Conservation (phyloP, 1,284 basidiomycete species). For the Tetrapyrgos nigripes region DNA sequence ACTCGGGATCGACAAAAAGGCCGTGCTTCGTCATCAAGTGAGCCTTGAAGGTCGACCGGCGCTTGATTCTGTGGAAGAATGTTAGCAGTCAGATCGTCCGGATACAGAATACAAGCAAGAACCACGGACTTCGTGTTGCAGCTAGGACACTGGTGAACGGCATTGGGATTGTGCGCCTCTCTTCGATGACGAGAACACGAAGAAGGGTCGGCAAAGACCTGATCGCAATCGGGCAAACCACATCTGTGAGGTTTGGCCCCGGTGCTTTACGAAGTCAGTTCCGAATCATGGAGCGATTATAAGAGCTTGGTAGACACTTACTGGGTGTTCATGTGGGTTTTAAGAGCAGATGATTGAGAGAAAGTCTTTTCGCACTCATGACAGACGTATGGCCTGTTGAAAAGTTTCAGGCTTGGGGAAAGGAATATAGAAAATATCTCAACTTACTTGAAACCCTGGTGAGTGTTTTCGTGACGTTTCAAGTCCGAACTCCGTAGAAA, state of each 20-base stretch:
- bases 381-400: conserved; percentile 44
- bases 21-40: conserved; percentile 60
- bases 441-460: conserved; percentile 52
- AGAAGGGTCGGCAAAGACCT: conserved; percentile 67
- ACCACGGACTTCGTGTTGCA: conserved; percentile 54
- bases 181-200: conserved; percentile 65
- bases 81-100: background rate
- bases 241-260: conserved; percentile 58
- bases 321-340: conserved; percentile 68
- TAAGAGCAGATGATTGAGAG: conserved; percentile 58
- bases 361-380: conserved; percentile 55
- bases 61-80: conserved; percentile 57
- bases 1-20: too few relatives aligned
- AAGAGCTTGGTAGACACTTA: conserved; percentile 37
- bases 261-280: conserved; percentile 44
- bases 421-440: background rate
- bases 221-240: conserved; percentile 46
- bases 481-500: conserved; percentile 62
- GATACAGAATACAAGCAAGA: conserved; percentile 19
- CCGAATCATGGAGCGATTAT: conserved; percentile 6
- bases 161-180: conserved; percentile 54
- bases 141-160: conserved; percentile 51
- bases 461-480: conserved; percentile 53
- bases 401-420: conserved; percentile 1
- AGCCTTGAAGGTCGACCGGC: conserved; percentile 57